Base-by-base conservation (phyloP, 1,139 yeast genomes). In the Magnusiomyces ingens region DNA sequence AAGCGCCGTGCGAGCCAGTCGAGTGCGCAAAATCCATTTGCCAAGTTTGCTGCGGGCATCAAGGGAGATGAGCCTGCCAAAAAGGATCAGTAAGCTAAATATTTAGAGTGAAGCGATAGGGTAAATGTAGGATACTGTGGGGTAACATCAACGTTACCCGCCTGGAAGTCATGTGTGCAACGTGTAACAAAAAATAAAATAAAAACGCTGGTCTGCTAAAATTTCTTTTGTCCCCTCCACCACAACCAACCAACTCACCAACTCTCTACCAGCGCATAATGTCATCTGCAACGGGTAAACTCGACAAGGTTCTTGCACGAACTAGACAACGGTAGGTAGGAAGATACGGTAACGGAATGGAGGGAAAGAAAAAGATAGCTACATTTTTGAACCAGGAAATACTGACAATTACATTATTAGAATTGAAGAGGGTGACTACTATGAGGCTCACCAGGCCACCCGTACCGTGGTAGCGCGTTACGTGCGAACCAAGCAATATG, bases 401-500 rank as follows among this genome's bases (percentile, higher is more conserved):
- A 26, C 32, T 26, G 32, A 26, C 8, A 8, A 26, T 26, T 26
- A 26, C 4, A 26, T 26, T 35, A 43, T 19, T 46, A 84, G 86
- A 63, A 84, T 91, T 59, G 80, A 78, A 50, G 78, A 77, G 50
- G 90, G 90, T 1, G 86, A 90, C 52, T 89, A 77, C 71, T 91
- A 91, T 66, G 99, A 93, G 67, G 98, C 98, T 0, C 96, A 91
- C 66, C 98, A 91, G 69, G 91, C 96, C 0, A 76, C 91, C 52
- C 75, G 96, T 63, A 89, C 97, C 8, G 85, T 91, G 55, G 89
- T 87, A 48, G 89, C 90, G 60, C 75, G 99, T 64, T 85, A 87
- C 64, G 84, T 86, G 48, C 81, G 88, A 59, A 68, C 83, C 37
- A 80, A 81, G 58, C 81, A 85, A 58, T 87, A 78, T 66, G 68